Conservation (phyloP, 768 basidiomycete species). For the Agrocybe chaxingu region DNA sequence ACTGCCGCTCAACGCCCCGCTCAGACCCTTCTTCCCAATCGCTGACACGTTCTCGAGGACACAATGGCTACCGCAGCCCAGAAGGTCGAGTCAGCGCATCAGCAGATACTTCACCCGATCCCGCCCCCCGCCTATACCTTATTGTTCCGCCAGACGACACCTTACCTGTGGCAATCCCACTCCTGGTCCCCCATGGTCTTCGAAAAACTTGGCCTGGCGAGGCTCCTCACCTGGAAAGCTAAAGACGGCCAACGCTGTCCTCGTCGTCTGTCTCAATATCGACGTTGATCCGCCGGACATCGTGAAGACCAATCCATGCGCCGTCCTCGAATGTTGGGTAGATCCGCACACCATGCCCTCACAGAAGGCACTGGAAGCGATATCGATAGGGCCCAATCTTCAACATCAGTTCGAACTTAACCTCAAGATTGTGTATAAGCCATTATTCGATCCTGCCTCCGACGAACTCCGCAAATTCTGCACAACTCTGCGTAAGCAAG, state of each 20-base stretch:
- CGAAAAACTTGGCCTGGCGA: conserved; percentile 76
- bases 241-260: conserved; percentile 85
- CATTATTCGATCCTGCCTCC: conserved; percentile 90
- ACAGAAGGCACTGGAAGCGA: conserved; percentile 90
- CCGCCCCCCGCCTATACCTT: conserved; percentile 67
- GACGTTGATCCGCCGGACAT: conserved; percentile 97
- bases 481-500: conserved; percentile 75
- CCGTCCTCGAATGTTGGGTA: conserved; percentile 95
- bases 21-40: conserved; percentile 47
- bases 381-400: conserved; percentile 88
- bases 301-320: conserved; percentile 95
- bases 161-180: conserved; percentile 86
- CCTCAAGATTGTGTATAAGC: conserved; percentile 91
- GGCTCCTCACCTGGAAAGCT: conserved; percentile 77
- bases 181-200: conserved; percentile 62
- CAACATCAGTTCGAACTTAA: conserved; percentile 96
- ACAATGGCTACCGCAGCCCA: conserved; percentile 26
- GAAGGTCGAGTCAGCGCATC: conserved; percentile 41
- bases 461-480: conserved; percentile 92
- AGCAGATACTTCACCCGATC: conserved; percentile 42
- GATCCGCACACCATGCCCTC: conserved; percentile 92
- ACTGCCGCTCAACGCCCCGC: conserved; percentile 43
- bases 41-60: conserved; percentile 22
- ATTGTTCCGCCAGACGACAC: conserved; percentile 89
- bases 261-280: conserved; percentile 93